Evolutionary conservation across 345 rosid genomes (phyloP).

Genomic region (Murraya paniculata): DNA sequence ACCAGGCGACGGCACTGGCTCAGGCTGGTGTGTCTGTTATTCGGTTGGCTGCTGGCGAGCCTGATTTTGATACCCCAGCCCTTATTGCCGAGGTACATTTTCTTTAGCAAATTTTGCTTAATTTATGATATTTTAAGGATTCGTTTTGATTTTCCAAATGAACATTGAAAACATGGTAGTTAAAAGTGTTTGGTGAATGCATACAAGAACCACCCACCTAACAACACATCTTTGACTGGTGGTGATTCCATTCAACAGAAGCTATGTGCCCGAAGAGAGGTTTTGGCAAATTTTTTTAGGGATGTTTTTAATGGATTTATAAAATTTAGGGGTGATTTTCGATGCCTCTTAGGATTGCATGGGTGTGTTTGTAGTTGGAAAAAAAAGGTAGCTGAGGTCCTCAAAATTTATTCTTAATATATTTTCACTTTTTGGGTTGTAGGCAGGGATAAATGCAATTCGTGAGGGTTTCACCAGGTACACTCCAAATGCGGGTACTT

Average conservation of each 20-base stretch:
- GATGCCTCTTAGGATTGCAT: background rate
- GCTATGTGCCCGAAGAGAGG: background rate
- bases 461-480: slow-evolving; percentile 89
- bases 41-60: slow-evolving; percentile 96
- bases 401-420: background rate
- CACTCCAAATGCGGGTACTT: slow-evolving; percentile 84
- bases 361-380: background rate
- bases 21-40: slow-evolving; percentile 89
- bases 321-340: background rate
- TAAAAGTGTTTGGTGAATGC: background rate
- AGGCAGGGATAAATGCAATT: slow-evolving; percentile 94
- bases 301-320: background rate
- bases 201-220: no score
- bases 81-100: slow-evolving; percentile 62
- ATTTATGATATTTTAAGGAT: background rate
- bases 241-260: no score
- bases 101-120: background rate
- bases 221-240: no score
- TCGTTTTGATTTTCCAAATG: no score
- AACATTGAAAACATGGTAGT: background rate
- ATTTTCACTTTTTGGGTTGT: slow-evolving; percentile 1
- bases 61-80: slow-evolving; percentile 91
- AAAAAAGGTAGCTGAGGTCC: background rate
- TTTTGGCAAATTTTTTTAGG: no score
- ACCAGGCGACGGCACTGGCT: slow-evolving; percentile 86